Evolutionary conservation across 2,329 filamentous ascomycete species (phyloP).

Genomic region (Lachnellula suecica): DNA sequence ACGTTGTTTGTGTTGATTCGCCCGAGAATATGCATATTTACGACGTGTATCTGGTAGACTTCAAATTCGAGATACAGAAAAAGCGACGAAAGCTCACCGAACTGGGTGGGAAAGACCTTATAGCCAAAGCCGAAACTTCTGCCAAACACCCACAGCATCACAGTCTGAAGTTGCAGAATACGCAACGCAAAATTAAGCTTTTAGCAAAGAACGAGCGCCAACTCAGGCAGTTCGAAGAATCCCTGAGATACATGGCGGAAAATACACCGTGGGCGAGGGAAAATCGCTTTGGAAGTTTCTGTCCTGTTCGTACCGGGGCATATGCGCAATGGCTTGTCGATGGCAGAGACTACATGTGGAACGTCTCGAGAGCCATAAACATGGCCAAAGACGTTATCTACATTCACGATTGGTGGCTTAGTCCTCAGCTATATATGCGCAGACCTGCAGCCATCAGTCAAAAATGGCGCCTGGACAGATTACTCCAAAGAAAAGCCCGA

Average conservation of each 20-base stretch:
- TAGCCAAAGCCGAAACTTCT: slow-evolving; percentile 36
- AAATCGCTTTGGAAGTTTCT: slow-evolving; percentile 91
- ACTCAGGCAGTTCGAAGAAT: slow-evolving; percentile 89
- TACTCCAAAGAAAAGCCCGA: slow-evolving; percentile 88
- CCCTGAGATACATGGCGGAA: slow-evolving; percentile 80
- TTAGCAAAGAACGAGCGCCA: slow-evolving; percentile 89
- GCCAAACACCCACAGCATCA: slow-evolving; percentile 66
- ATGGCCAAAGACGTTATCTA: slow-evolving; percentile 98
- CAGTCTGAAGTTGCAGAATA: slow-evolving; percentile 82
- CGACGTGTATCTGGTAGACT: slow-evolving; percentile 95
- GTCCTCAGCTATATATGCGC: slow-evolving; percentile 92
- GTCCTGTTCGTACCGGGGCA: slow-evolving; percentile 80
- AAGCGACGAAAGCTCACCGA: slow-evolving; percentile 61
- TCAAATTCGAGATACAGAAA: slow-evolving; percentile 78
- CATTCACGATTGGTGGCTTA: slow-evolving; percentile 99
- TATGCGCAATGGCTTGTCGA: slow-evolving; percentile 97
- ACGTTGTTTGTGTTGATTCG: slow-evolving; percentile 96
- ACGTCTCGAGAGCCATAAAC: slow-evolving; percentile 92
- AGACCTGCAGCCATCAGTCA: slow-evolving; percentile 93
- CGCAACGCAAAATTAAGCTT: slow-evolving; percentile 88
- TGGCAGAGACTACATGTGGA: slow-evolving; percentile 99
- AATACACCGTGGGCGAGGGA: slow-evolving; percentile 79
- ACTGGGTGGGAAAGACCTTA: slow-evolving; percentile 59
- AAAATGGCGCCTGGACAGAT: slow-evolving; percentile 92
- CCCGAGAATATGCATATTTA: slow-evolving; percentile 99